Evolutionary conservation across 2,329 filamentous ascomycete genomes (phyloP), one percentile per base, ranked within the genome.

Genomic region (Nakataea oryzae): DNA sequence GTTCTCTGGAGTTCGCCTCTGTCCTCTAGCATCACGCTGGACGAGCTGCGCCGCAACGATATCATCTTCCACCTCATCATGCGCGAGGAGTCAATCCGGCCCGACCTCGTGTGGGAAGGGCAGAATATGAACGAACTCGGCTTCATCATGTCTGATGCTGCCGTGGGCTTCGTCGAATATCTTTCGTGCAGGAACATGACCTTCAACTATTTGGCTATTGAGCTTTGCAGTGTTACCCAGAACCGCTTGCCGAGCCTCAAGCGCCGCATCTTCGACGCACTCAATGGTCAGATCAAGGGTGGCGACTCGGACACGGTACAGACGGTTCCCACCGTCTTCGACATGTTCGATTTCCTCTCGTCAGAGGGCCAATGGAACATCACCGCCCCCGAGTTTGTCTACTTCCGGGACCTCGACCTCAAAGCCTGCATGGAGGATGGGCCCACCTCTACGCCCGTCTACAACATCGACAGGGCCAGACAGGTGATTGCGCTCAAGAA

Each of bases 291-390:
- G 55, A 85, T 91, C 9, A 79, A 84, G 13, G 41, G 54, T 12
- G 78, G 86, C 24, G 83, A 88, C 17, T 85, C 84, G 63, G 87
- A 88, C 58, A 84, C 90, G 61, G 17, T 54, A 1, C 59, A 61
- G 30, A 89, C 62, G n/a, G 63, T 91, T 63, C 82, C 88, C 0
- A 92, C 89, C 3, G 83, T 97, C 8, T 96, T 97, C 69, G 92
- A 97, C 66, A 81, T 97, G 27, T 95, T 96, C 69, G 95, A 99
- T 74, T 97, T 97, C 69, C 83, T 95, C 64, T 74, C 81, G 2
- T 71, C 79, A 26, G 79, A 80, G 57, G 78, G 73, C 21, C 70
- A 78, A n/a, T 85, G 83, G 77, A 73, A 77, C 28, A 72, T 77
- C 5, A 70, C 81, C 2, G 73, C 82, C 2, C 85, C 86, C 3